Percentiles rank a stretch among this genome's conserved stretches.
Evolutionary conservation across 2,329 filamentous ascomycete species (phyloP).

Genomic region (Fusarium ambrosium): DNA sequence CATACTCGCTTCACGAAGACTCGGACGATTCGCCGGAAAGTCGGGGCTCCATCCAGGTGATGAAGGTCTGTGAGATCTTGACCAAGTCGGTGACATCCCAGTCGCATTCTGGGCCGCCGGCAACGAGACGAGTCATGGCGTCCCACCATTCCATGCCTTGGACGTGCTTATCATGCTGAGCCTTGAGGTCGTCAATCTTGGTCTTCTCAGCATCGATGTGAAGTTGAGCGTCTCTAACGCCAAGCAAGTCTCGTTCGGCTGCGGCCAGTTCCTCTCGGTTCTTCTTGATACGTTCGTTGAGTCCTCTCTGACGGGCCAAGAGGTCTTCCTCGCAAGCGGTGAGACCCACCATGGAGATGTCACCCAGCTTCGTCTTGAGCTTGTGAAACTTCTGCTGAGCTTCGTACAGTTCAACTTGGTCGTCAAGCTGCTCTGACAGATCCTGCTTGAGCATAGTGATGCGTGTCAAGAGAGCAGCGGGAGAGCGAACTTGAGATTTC

Average conservation of each 20-base stretch:
- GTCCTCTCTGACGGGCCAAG: background rate
- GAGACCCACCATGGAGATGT: background rate
- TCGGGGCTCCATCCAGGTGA: background rate
- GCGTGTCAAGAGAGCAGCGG: background rate
- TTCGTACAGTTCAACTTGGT: background rate
- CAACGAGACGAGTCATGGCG: background rate
- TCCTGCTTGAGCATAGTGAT: background rate
- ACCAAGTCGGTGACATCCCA: background rate
- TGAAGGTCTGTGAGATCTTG: background rate
- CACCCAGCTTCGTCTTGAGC: background rate
- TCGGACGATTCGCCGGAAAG: background rate
- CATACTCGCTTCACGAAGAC: background rate
- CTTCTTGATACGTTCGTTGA: background rate
- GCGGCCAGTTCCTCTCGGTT: background rate
- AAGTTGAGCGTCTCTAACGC: background rate
- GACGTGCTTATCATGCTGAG: background rate
- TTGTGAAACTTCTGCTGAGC: background rate
- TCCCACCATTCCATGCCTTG: background rate
- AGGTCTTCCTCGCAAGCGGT: background rate
- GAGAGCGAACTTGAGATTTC: background rate
- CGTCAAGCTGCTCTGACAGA: background rate
- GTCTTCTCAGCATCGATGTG: background rate
- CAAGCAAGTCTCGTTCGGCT: background rate
- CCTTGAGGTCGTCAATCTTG: background rate
- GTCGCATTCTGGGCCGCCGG: background rate